phyloP scores from a whole-genome alignment of 2,329 filamentous ascomycete species.

The Alternaria brassicicola region DNA sequence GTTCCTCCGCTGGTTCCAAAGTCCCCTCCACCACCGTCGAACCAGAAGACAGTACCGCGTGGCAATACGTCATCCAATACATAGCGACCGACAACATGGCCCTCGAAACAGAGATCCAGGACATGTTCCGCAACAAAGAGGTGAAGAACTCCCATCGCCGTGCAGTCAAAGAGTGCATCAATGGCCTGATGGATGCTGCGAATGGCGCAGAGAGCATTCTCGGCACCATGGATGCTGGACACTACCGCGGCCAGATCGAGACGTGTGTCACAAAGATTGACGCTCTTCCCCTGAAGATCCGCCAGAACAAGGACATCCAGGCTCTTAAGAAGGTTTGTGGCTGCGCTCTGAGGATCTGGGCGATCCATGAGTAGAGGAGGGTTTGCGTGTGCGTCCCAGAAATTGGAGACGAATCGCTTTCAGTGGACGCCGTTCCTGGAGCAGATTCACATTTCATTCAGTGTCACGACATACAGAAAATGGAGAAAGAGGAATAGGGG shows the following conservation, averaged over 20 bases:
- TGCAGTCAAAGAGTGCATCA: background rate
- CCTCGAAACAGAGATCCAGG: background rate
- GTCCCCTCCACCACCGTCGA: background rate
- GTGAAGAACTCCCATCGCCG: background rate
- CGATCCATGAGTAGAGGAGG: background rate
- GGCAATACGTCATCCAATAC: background rate
- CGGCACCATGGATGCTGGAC: background rate
- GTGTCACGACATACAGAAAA: background rate
- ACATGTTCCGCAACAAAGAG: background rate
- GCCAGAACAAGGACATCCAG: background rate
- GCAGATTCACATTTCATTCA: background rate
- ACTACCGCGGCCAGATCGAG: slow-evolving; percentile 4
- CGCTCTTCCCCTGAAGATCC: background rate
- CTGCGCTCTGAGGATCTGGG: slow-evolving; percentile 3
- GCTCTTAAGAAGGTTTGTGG: slow-evolving; percentile 7
- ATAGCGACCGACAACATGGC: slow-evolving; percentile 3
- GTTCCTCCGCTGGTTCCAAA: background rate
- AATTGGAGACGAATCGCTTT: background rate
- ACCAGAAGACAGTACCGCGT: background rate
- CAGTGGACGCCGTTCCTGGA: background rate
- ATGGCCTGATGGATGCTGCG: background rate
- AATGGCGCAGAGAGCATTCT: slow-evolving; percentile 2
- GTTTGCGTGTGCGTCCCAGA: background rate
- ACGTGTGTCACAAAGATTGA: slow-evolving; percentile 1
- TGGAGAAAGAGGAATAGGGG: background rate